Evolutionary conservation across 768 basidiomycete genomes (phyloP).

Genomic region (Pleurotus salmoneostramineus): DNA sequence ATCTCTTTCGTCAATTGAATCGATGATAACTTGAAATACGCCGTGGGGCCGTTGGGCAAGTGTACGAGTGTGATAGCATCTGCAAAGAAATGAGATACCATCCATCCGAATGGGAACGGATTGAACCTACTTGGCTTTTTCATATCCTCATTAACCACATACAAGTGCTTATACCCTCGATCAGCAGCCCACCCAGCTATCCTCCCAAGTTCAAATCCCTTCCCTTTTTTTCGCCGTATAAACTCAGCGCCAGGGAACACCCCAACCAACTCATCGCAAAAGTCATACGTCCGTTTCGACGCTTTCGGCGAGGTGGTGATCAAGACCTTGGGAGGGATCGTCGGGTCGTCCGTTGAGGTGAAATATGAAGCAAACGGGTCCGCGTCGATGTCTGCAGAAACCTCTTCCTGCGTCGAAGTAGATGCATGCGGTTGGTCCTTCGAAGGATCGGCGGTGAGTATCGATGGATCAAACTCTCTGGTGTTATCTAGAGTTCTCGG

Average conservation of each 20-base stretch:
- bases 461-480: constrained; percentile 77
- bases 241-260: constrained; percentile 93
- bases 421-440: constrained; percentile 16
- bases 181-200: constrained; percentile 93
- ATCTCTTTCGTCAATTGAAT: constrained; percentile 85
- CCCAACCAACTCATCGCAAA: constrained; percentile 87
- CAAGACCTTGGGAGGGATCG: constrained; percentile 78
- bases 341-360: constrained; percentile 59
- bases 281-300: constrained; percentile 85
- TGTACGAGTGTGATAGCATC: constrained; percentile 92
- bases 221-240: constrained; percentile 79
- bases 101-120: neutral
- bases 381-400: constrained; percentile 62
- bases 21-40: constrained; percentile 92
- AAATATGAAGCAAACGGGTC: constrained; percentile 83
- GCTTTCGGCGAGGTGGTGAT: constrained; percentile 90
- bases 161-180: constrained; percentile 81
- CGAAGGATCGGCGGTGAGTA: constrained; percentile 51
- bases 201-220: constrained; percentile 86
- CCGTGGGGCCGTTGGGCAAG: constrained; percentile 89
- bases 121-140: constrained; percentile 81
- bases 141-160: constrained; percentile 94
- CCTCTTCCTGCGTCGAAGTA: constrained; percentile 48
- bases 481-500: constrained; percentile 93
- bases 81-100: constrained; percentile 25